phyloP scores from a whole-genome alignment of 2,329 filamentous ascomycete species.

The Penicillium sp. region DNA sequence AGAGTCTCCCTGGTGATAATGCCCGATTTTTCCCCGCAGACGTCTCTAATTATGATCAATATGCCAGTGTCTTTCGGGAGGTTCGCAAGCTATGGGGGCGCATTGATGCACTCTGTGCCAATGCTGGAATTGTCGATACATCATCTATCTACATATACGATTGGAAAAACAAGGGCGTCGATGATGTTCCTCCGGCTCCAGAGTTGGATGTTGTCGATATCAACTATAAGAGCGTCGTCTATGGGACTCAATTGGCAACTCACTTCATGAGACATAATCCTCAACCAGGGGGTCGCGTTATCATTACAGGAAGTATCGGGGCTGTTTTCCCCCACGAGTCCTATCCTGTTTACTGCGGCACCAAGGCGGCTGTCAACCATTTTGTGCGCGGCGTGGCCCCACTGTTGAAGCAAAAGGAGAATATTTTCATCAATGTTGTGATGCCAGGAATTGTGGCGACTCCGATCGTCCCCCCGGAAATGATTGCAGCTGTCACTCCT shows the following conservation, averaged over 20 bases:
- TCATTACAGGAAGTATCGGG: slow-evolving; percentile 51
- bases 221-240: slow-evolving; percentile 57
- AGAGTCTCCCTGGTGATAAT: slow-evolving; percentile 31
- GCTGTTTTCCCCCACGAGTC: slow-evolving; percentile 50
- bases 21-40: slow-evolving; percentile 53
- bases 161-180: slow-evolving; percentile 30
- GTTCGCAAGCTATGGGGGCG: slow-evolving; percentile 51
- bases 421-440: slow-evolving; percentile 54
- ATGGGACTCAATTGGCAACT: slow-evolving; percentile 54
- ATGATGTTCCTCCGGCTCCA: slow-evolving; percentile 49
- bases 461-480: slow-evolving; percentile 49
- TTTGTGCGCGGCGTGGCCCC: slow-evolving; percentile 48
- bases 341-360: slow-evolving; percentile 56
- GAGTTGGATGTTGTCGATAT: slow-evolving; percentile 53
- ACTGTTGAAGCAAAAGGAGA: slow-evolving; percentile 51
- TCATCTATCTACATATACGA: slow-evolving; percentile 52
- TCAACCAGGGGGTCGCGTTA: slow-evolving; percentile 48
- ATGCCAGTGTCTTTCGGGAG: slow-evolving; percentile 47
- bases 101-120: slow-evolving; percentile 55
- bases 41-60: slow-evolving; percentile 52
- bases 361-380: slow-evolving; percentile 54
- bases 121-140: slow-evolving; percentile 56
- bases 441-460: slow-evolving; percentile 55
- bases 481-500: slow-evolving; percentile 48
- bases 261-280: slow-evolving; percentile 60